Evolutionary conservation across 192 early-diverging fungal species (phyloP).

Genomic region (Umbelopsis sp.): DNA sequence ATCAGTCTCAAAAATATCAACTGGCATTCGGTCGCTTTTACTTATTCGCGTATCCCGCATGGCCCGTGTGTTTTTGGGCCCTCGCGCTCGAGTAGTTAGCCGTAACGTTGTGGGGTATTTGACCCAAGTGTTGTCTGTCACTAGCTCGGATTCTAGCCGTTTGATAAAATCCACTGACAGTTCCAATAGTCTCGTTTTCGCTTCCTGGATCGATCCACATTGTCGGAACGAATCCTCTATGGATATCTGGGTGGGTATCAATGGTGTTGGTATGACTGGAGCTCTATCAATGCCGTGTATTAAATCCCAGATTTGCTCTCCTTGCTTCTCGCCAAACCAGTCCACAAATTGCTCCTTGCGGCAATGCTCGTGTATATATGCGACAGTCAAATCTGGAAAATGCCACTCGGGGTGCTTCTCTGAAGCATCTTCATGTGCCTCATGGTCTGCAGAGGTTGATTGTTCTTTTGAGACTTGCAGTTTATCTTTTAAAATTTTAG

Average conservation of each 20-base stretch:
- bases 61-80: neutral
- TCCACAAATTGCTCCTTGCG: conserved; percentile 14
- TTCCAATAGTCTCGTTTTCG: conserved; percentile 5
- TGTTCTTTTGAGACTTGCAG: neutral
- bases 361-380: conserved; percentile 4
- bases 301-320: conserved; percentile 18
- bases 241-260: conserved; percentile 34
- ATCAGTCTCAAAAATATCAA: conserved; percentile 30
- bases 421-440: neutral
- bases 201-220: conserved; percentile 31
- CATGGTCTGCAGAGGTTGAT: neutral
- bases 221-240: conserved; percentile 47
- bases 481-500: neutral
- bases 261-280: conserved; percentile 26
- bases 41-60: conserved; percentile 27
- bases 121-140: conserved; percentile 23
- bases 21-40: conserved; percentile 29
- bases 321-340: conserved; percentile 10
- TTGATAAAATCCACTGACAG: conserved; percentile 30
- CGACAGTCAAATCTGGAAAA: conserved; percentile 8
- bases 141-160: conserved; percentile 28
- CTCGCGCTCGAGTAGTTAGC: conserved; percentile 27
- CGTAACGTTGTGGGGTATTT: conserved; percentile 31
- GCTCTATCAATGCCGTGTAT: conserved; percentile 33
- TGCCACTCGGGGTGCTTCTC: conserved; percentile 16